A percentile compares a stretch with the other conserved stretches of the same genome.
Evolutionary conservation across 2,329 filamentous ascomycete genomes (phyloP).

Genomic region (Pseudonectria foliicola): DNA sequence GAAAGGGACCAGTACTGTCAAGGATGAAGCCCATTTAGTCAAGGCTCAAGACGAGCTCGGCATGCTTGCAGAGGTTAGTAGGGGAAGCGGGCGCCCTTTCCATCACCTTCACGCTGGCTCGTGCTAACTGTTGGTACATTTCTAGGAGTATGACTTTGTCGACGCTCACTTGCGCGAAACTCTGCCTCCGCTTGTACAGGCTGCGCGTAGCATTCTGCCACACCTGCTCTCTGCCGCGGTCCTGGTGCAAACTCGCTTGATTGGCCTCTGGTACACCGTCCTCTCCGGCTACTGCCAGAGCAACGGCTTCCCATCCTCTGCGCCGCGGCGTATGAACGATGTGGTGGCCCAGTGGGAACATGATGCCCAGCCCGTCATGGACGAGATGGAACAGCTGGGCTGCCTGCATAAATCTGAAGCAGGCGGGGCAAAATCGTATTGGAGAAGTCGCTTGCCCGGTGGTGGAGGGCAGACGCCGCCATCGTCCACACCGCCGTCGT

Average conservation of each 20-base stretch:
- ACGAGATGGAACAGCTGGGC: slow-evolving; percentile 3
- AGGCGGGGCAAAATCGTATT: too few species aligned
- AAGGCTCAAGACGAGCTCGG: slow-evolving; percentile 5
- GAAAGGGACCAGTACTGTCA: slow-evolving; percentile 4
- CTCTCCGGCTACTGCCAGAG: slow-evolving; percentile 8
- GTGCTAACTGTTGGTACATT: background rate
- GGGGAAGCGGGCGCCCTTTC: background rate
- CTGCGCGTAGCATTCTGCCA: slow-evolving; percentile 5
- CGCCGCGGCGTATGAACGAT: slow-evolving; percentile 4
- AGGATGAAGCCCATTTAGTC: slow-evolving; percentile 6
- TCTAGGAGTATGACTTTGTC: slow-evolving; percentile 6
- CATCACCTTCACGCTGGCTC: too few species aligned
- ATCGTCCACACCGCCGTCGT: slow-evolving; percentile 1
- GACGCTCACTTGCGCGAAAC: slow-evolving; percentile 7
- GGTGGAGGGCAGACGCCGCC: background rate
- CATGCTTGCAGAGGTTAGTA: slow-evolving; percentile 4
- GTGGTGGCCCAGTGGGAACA: slow-evolving; percentile 6
- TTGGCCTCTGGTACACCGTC: slow-evolving; percentile 8
- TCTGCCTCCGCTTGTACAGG: slow-evolving; percentile 6
- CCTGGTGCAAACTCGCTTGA: slow-evolving; percentile 6
- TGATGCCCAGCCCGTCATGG: slow-evolving; percentile 4
- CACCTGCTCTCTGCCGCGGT: slow-evolving; percentile 5
- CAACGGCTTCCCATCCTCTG: slow-evolving; percentile 6
- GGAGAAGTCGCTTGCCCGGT: too few species aligned
- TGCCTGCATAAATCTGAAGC: slow-evolving; percentile 3